These are phyloP conservation scores for Boletus fagicola DNA, from an alignment of 768 basidiomycete species.

Conservation along the genomic window DNA sequence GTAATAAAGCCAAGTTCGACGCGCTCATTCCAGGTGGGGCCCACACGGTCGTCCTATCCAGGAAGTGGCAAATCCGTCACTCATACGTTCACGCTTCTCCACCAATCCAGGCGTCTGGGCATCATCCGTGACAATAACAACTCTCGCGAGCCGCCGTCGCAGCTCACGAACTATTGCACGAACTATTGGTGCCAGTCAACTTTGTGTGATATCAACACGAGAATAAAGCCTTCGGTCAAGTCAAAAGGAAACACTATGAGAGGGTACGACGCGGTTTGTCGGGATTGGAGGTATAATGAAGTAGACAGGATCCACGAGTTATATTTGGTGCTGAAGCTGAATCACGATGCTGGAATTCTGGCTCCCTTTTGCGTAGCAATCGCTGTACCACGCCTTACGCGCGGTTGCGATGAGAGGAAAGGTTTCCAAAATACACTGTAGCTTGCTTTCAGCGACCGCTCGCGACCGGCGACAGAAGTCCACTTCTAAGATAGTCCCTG, in stretches of 20 bases:
- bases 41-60: background rate
- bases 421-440: background rate
- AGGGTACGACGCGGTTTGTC: slow-evolving; percentile 8
- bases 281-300: slow-evolving; percentile 13
- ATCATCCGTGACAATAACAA: slow-evolving; percentile 2
- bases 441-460: background rate
- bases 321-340: background rate
- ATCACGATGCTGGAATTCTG: background rate
- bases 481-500: background rate
- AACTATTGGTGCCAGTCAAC: too few species aligned
- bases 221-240: too few species aligned
- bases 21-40: too few species aligned
- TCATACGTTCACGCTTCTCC: slow-evolving; percentile 9
- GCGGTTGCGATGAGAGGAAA: too few species aligned
- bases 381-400: background rate
- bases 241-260: slow-evolving; percentile 7
- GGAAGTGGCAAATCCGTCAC: slow-evolving; percentile 8
- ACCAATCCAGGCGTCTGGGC: slow-evolving; percentile 10
- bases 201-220: too few species aligned
- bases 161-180: too few species aligned
- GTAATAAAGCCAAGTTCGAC: background rate
- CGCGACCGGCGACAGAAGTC: background rate
- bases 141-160: background rate
- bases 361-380: background rate
- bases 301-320: slow-evolving; percentile 4